A percentile compares a stretch with the other conserved stretches of the same genome.
Conservation (phyloP, 148 eudicot species). For the Beta vulgaris region DNA sequence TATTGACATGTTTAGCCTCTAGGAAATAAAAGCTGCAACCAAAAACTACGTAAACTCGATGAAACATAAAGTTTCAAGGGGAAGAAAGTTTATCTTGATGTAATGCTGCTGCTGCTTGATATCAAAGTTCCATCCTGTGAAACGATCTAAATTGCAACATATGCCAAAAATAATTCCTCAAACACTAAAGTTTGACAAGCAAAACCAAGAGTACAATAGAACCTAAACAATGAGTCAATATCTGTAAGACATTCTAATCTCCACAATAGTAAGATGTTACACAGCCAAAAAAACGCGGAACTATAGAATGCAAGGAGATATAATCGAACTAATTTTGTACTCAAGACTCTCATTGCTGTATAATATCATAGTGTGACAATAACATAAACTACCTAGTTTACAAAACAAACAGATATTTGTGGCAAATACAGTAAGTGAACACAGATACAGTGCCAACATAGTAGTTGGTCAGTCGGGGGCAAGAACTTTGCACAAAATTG, state of each 20-base stretch:
- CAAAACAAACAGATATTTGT: neutral
- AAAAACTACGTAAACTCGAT: neutral
- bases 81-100: neutral
- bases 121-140: neutral
- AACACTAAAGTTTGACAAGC: neutral
- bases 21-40: too few species aligned
- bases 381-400: neutral
- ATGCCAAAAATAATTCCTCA: neutral
- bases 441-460: neutral
- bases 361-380: neutral
- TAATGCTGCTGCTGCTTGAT: neutral
- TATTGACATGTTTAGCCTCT: too few species aligned
- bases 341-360: neutral
- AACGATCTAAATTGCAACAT: neutral
- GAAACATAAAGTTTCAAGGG: neutral
- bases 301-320: neutral
- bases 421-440: neutral
- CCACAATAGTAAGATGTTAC: neutral
- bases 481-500: neutral
- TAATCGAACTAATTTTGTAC: neutral
- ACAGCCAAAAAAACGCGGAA: neutral
- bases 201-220: neutral
- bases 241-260: neutral
- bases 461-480: neutral
- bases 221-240: neutral